Conservation (phyloP, 2,329 filamentous ascomycete genomes). For the Colletotrichum euphorbiae region DNA sequence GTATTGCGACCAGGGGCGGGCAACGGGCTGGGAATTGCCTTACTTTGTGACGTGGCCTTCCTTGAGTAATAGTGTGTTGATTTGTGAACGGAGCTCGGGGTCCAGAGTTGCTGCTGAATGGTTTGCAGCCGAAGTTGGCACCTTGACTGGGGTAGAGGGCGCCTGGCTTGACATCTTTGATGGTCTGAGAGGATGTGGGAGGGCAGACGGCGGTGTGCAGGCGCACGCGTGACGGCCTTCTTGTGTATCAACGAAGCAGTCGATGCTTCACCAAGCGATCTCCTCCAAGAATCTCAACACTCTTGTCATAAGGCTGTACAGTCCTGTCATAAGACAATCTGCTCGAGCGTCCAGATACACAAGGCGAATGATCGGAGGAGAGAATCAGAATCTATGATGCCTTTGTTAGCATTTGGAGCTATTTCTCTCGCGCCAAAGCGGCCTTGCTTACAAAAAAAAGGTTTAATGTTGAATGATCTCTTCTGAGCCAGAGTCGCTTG, state of each 20-base stretch:
- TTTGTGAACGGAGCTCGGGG: slow-evolving; percentile 70
- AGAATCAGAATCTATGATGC: neutral
- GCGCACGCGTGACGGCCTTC: neutral
- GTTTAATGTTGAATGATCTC: neutral
- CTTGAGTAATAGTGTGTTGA: slow-evolving; percentile 68
- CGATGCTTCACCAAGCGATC: neutral
- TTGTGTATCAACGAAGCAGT: neutral
- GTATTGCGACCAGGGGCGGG: neutral
- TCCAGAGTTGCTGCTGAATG: slow-evolving; percentile 72
- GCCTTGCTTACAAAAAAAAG: neutral
- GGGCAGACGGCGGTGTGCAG: neutral
- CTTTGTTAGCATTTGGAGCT: slow-evolving; percentile 9
- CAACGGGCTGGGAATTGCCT: slow-evolving; percentile 38
- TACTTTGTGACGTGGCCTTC: slow-evolving; percentile 72
- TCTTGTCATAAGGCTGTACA: neutral
- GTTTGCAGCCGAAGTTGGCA: slow-evolving; percentile 68
- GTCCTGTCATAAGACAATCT: too few relatives aligned
- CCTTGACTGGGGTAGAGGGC: slow-evolving; percentile 69
- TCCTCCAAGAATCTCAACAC: neutral
- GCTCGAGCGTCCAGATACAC: too few relatives aligned
- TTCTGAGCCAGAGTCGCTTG: neutral
- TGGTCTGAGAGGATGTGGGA: slow-evolving; percentile 3
- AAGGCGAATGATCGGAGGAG: neutral
- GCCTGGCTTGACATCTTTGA: slow-evolving; percentile 56
- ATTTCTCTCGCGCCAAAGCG: too few relatives aligned